These are phyloP conservation scores for Lotus japonicus DNA, from an alignment of 306 rosid species.

Conservation along the genomic window DNA sequence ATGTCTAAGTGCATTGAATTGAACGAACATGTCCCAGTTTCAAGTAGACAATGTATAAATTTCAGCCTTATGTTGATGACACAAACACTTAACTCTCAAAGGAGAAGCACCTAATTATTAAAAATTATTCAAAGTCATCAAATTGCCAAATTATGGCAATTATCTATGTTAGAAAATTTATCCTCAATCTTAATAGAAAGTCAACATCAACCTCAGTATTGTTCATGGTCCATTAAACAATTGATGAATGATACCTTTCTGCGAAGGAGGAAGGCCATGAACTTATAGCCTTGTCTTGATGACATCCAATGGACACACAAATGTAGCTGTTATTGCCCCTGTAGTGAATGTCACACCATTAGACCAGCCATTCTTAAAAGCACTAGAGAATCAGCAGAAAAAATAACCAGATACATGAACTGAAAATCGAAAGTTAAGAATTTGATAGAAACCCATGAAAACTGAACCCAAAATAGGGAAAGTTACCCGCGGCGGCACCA, in stretches of 20 bases:
- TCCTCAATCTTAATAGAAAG: not conserved
- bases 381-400: not conserved
- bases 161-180: not conserved
- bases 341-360: not conserved
- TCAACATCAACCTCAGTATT: constrained; percentile 7
- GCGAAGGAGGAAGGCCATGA: constrained; percentile 76
- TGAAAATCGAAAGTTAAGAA: not conserved
- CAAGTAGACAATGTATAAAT: not conserved
- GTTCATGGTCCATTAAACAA: not conserved
- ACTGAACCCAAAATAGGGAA: not conserved
- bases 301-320: constrained; percentile 94
- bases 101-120: not conserved
- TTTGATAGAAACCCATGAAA: constrained; percentile 27
- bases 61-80: not conserved
- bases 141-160: not conserved
- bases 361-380: not conserved
- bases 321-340: constrained; percentile 94
- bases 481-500: constrained; percentile 87
- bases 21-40: not conserved
- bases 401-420: not conserved
- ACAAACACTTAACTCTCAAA: not conserved
- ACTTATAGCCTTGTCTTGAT: constrained; percentile 97
- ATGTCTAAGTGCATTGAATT: too few relatives aligned
- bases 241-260: constrained; percentile 45
- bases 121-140: not conserved